Percentiles rank a stretch among this genome's conserved stretches.
Evolutionary conservation across 345 rosid species (phyloP).

Genomic region (Melaleuca alternifolia): DNA sequence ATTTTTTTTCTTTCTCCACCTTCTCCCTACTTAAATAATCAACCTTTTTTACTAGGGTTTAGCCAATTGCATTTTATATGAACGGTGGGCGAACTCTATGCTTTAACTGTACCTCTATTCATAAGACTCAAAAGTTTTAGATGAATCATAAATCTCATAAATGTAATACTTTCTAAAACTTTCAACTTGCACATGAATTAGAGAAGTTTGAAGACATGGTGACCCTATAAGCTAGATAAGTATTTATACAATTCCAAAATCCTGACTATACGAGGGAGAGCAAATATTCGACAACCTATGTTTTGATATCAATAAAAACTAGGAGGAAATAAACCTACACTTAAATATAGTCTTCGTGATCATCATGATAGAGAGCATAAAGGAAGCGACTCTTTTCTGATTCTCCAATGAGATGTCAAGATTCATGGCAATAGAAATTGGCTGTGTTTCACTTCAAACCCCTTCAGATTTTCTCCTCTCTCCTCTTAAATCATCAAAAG

Average conservation of each 20-base stretch:
- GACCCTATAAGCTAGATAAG: not conserved
- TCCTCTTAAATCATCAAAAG: too few species aligned
- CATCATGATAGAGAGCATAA: not conserved
- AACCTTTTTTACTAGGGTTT: not conserved
- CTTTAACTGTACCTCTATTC: not conserved
- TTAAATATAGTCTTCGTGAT: not conserved
- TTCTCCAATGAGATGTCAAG: not conserved
- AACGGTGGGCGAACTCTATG: not conserved
- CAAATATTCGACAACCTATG: not conserved
- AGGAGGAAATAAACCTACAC: not conserved
- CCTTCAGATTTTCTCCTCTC: not conserved
- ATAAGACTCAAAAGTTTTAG: not conserved
- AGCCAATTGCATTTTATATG: not conserved
- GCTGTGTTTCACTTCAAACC: not conserved
- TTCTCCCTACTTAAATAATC: not conserved
- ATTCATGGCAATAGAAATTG: not conserved
- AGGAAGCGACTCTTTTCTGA: not conserved
- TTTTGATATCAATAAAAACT: not conserved
- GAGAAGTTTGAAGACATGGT: not conserved
- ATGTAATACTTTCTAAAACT: too few species aligned
- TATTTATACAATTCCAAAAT: not conserved
- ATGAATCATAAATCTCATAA: not conserved
- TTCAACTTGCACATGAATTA: not conserved
- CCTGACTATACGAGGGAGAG: not conserved
- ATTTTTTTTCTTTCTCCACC: not conserved